Conservation (phyloP, 352 stramenopile species). For the Halophytophthora polymorphica region DNA sequence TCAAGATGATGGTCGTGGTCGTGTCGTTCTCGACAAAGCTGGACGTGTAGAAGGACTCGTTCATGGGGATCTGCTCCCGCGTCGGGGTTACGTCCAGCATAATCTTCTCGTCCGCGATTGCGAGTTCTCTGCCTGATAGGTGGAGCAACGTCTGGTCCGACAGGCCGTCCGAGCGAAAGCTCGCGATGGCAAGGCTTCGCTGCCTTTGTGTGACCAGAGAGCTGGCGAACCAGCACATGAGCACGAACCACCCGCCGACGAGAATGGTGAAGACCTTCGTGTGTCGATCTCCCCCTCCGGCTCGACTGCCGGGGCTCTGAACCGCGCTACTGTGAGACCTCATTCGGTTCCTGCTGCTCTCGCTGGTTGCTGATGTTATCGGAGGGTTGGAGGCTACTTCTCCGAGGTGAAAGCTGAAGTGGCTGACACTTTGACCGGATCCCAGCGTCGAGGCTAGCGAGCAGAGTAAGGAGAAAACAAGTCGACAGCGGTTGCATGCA, state of each 20-base stretch:
- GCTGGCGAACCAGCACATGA: constrained; percentile 26
- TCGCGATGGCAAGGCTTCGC: constrained; percentile 8
- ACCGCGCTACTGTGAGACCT: constrained; percentile 5
- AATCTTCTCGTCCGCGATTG: constrained; percentile 1
- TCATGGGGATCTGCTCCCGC: constrained; percentile 33
- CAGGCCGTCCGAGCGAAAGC: constrained; percentile 9
- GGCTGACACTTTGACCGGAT: too few relatives aligned
- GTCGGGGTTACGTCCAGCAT: constrained; percentile 18
- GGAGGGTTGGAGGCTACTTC: too few relatives aligned
- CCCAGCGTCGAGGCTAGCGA: too few relatives aligned
- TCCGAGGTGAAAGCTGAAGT: too few relatives aligned
- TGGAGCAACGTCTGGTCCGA: constrained; percentile 22
- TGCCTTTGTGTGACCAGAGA: constrained; percentile 7
- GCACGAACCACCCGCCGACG: constrained; percentile 22
- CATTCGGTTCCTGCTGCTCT: constrained; percentile 17
- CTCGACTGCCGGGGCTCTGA: neutral
- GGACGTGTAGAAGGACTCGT: constrained; percentile 44
- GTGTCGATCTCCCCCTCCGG: constrained; percentile 7
- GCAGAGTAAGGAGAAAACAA: too few relatives aligned
- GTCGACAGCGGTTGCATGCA: too few relatives aligned
- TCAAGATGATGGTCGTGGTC: constrained; percentile 75
- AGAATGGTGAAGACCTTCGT: constrained; percentile 18
- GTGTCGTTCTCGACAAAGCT: constrained; percentile 29
- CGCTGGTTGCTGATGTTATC: constrained; percentile 6
- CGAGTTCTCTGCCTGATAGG: constrained; percentile 10